These are phyloP conservation scores for Nakazawaea anatomiae DNA, from an alignment of 805 yeast species.

Conservation along the genomic window DNA sequence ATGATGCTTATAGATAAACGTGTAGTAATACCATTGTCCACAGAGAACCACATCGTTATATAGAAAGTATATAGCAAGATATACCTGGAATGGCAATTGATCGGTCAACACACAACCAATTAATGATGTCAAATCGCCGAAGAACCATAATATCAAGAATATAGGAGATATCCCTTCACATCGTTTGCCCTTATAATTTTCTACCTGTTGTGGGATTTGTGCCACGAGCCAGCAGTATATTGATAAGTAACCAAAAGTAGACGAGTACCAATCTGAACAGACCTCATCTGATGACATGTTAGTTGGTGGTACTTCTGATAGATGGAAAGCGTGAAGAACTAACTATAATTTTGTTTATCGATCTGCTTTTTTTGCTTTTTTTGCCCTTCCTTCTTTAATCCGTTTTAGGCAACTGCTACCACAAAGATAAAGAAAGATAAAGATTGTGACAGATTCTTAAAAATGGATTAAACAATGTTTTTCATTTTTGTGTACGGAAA, in stretches of 20 bases:
- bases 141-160: conserved; percentile 25
- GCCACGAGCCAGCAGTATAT: conserved; percentile 30
- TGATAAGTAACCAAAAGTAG: conserved; percentile 20
- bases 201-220: conserved; percentile 28
- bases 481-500: background rate
- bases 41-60: conserved; percentile 63
- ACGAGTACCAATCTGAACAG: conserved; percentile 12
- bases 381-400: too few relatives aligned
- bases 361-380: too few relatives aligned
- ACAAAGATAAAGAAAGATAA: too few relatives aligned
- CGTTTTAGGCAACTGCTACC: too few relatives aligned
- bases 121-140: conserved; percentile 30
- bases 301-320: background rate
- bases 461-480: too few relatives aligned
- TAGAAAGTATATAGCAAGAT: conserved; percentile 68
- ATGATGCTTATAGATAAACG: background rate
- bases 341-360: too few relatives aligned
- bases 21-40: conserved; percentile 52
- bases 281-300: background rate
- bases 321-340: too few relatives aligned
- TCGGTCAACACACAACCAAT: conserved; percentile 70
- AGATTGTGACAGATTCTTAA: too few relatives aligned
- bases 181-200: conserved; percentile 24
- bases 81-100: conserved; percentile 76
- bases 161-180: conserved; percentile 25